Percentiles rank a stretch among this genome's conserved stretches.
Evolutionary conservation across 2,329 filamentous ascomycete species (phyloP).

Genomic region (Diplodia seriata): DNA sequence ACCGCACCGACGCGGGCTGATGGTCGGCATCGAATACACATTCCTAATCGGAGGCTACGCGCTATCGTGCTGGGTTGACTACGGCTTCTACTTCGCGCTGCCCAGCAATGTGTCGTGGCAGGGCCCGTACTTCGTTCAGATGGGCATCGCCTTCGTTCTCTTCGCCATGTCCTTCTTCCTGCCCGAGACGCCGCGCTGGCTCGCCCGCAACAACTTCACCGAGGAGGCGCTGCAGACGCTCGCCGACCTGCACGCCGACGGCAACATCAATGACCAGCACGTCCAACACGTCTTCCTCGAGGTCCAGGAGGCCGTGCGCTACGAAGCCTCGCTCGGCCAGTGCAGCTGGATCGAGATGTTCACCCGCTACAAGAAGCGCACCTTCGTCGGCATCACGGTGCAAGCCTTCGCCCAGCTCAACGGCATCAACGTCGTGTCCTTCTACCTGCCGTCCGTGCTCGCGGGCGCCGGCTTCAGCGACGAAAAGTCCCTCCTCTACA

Average conservation of each 20-base stretch:
- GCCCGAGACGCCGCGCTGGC: slow-evolving; percentile 51
- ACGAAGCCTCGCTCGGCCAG: slow-evolving; percentile 47
- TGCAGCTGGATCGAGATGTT: slow-evolving; percentile 51
- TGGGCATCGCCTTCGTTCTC: slow-evolving; percentile 44
- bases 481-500: slow-evolving; percentile 52
- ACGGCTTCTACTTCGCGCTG: slow-evolving; percentile 48
- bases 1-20: slow-evolving; percentile 47
- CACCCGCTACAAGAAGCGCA: slow-evolving; percentile 60
- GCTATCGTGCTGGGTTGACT: slow-evolving; percentile 51
- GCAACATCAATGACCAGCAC: slow-evolving; percentile 45
- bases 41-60: slow-evolving; percentile 51
- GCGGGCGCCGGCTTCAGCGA: slow-evolving; percentile 46
- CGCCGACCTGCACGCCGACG: slow-evolving; percentile 50
- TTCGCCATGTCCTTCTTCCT: slow-evolving; percentile 48
- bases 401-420: slow-evolving; percentile 82
- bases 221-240: slow-evolving; percentile 50
- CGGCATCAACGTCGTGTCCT: slow-evolving; percentile 54
- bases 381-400: slow-evolving; percentile 66
- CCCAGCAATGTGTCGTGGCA: slow-evolving; percentile 46
- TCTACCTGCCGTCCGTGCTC: slow-evolving; percentile 46
- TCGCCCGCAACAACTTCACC: slow-evolving; percentile 51
- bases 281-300: slow-evolving; percentile 49
- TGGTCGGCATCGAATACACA: slow-evolving; percentile 52
- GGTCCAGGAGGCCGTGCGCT: slow-evolving; percentile 50
- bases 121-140: slow-evolving; percentile 45